Evolutionary conservation across 164 flowering plant species (phyloP), one percentile per base, ranked within the genome.

Genomic region (Cinnamomum micranthum): DNA sequence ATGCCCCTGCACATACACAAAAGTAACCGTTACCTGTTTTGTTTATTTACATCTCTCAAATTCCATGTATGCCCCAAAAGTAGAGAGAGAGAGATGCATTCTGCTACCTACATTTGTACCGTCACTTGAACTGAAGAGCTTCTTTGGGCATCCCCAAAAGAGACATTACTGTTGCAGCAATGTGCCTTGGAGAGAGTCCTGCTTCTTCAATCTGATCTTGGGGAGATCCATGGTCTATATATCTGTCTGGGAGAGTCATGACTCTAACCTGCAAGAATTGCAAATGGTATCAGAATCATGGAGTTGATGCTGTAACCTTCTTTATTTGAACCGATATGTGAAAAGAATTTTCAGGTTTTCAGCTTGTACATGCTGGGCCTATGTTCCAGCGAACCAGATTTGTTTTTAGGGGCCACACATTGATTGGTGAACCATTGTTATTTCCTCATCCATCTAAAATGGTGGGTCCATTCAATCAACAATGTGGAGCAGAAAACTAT

Each of bases 171-270:
- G 98, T 92, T 23, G 91, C 90, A 27, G 89, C 79, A 47, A 94
- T 91, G 75, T 94, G 97, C 60, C 73, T 81, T 2, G 97, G 78
- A 47, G 95, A 79, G 6, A 94, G 88, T n/a, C 98, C 98, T 25
- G 95, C 95, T 83, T 83, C 92, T 78, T 90, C 89, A 25, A 92
- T 78, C 81, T 94, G 98, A 83, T 90, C 94, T 70, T 76, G 47
- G 2, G 91, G 93, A 68, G 97, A 80, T 77, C 98, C 98, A 73
- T 94, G 98, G 50, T 94, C 97, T 7, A 94, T 92, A 80, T 94
- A 94, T 83, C 88, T 84, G 79, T 92, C 98, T 83, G 85, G 85
- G 47, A 82, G 82, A 51, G 70, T 75, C 80, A 82, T 77, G 41
- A 79, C 55, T 63, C 85, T 80, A 75, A 76, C 50, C 85, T 83